A percentile compares a stretch with the other conserved stretches of the same genome.
phyloP scores from a whole-genome alignment of 371 early-diverging fungal species.

The Mucor indicus region DNA sequence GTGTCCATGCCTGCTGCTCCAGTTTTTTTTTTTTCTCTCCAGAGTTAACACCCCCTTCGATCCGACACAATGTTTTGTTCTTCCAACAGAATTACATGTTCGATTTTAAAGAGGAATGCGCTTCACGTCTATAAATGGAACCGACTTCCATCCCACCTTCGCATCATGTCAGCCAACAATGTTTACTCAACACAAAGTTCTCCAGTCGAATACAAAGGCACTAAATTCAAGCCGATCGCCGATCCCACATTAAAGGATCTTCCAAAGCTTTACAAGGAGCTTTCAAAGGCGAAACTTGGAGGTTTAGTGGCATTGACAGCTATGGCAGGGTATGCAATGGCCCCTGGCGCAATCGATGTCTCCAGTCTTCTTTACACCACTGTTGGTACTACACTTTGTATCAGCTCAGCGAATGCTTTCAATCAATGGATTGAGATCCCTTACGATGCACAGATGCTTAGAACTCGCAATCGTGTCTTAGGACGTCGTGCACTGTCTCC shows the following conservation, averaged over 20 bases:
- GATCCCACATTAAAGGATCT: constrained; percentile 38
- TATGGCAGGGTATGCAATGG: constrained; percentile 94
- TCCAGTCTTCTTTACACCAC: constrained; percentile 80
- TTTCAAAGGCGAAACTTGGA: constrained; percentile 82
- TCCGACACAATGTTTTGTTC: too few relatives aligned
- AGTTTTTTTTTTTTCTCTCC: too few relatives aligned
- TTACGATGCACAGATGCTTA: constrained; percentile 95
- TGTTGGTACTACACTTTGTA: constrained; percentile 86
- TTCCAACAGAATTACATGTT: too few relatives aligned
- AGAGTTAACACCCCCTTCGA: too few relatives aligned
- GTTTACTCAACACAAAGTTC: too few relatives aligned
- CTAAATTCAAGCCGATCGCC: too few relatives aligned
- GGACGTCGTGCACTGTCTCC: constrained; percentile 82
- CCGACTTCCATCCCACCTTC: too few relatives aligned
- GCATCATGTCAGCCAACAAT: too few relatives aligned
- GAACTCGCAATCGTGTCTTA: constrained; percentile 87
- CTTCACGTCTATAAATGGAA: too few relatives aligned
- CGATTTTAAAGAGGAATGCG: too few relatives aligned
- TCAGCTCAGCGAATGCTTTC: constrained; percentile 90
- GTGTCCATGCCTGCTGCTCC: too few relatives aligned
- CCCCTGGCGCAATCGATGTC: constrained; percentile 74
- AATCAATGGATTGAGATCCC: constrained; percentile 97
- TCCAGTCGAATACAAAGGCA: too few relatives aligned
- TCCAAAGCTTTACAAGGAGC: constrained; percentile 57
- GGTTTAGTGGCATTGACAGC: constrained; percentile 90